Evolutionary conservation across 768 basidiomycete genomes (phyloP).

Genomic region (Calocybe gangraenosa): DNA sequence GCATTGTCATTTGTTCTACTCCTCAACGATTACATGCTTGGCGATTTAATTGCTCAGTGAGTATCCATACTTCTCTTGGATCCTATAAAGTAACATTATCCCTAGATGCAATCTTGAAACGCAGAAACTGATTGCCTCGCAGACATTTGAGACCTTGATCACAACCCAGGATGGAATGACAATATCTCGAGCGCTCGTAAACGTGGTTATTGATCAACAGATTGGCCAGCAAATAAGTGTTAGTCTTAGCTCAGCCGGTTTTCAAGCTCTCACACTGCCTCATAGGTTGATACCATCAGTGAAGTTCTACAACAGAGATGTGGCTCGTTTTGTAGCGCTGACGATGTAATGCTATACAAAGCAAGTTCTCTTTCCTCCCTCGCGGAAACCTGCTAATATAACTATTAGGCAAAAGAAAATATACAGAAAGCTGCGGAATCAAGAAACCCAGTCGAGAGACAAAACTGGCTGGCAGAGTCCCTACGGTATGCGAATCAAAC

Average conservation of each 20-base stretch:
- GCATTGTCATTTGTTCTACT: conserved; percentile 92
- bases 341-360: conserved; percentile 98
- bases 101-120: conserved; percentile 67
- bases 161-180: conserved; percentile 82
- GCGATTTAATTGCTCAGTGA: conserved; percentile 80
- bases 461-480: conserved; percentile 81
- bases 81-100: conserved; percentile 1
- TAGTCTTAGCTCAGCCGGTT: conserved; percentile 25
- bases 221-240: conserved; percentile 96
- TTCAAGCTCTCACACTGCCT: conserved; percentile 10
- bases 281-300: conserved; percentile 92
- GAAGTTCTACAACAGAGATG: conserved; percentile 92
- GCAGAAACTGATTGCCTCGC: conserved; percentile 60
- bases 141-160: conserved; percentile 87
- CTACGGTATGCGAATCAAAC: conserved; percentile 53
- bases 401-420: conserved; percentile 84
- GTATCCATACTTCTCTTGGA: conserved; percentile 21
- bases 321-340: conserved; percentile 96
- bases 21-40: conserved; percentile 85
- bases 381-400: background rate
- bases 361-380: conserved; percentile 29
- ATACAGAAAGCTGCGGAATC: conserved; percentile 87
- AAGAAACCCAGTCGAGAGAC: conserved; percentile 65
- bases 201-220: conserved; percentile 95
- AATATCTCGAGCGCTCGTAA: conserved; percentile 87